Evolutionary conservation across 148 eudicot species (phyloP).

Genomic region (Limonium bicolor): DNA sequence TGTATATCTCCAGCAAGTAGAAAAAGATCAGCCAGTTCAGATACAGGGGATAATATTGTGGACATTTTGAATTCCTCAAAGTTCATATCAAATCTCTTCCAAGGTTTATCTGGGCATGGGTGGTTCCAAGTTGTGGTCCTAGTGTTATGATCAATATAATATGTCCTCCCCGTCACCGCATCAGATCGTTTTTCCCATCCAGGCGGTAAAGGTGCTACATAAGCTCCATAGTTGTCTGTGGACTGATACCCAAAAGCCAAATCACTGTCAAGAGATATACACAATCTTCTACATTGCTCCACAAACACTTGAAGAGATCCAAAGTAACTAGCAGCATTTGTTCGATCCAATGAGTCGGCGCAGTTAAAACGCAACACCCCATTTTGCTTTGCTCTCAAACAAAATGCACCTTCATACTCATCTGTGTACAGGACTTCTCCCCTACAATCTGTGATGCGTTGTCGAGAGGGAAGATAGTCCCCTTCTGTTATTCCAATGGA

Average conservation of each 20-base stretch:
- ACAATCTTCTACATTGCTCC: slow-evolving; percentile 90
- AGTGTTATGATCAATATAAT: slow-evolving; percentile 93
- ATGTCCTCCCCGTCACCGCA: slow-evolving; percentile 88
- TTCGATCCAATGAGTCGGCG: slow-evolving; percentile 95
- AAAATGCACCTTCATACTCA: slow-evolving; percentile 72
- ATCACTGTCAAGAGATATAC: slow-evolving; percentile 96
- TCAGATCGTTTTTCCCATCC: slow-evolving; percentile 99
- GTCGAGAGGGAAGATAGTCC: slow-evolving; percentile 80
- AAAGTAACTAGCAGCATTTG: slow-evolving; percentile 97
- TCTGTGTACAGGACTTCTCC: slow-evolving; percentile 70
- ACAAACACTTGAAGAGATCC: slow-evolving; percentile 88
- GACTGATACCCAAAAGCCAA: slow-evolving; percentile 53
- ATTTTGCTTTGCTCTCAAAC: slow-evolving; percentile 85
- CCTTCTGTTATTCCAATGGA: slow-evolving; percentile 84
- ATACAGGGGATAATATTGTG: slow-evolving; percentile 73
- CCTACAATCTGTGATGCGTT: slow-evolving; percentile 63
- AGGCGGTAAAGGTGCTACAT: slow-evolving; percentile 94
- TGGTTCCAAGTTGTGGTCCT: slow-evolving; percentile 97
- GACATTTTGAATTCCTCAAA: slow-evolving; percentile 95
- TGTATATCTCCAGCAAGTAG: slow-evolving; percentile 89
- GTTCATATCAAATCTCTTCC: slow-evolving; percentile 98
- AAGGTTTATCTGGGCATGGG: slow-evolving; percentile 98
- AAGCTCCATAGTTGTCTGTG: slow-evolving; percentile 49
- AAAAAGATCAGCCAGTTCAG: slow-evolving; percentile 80
- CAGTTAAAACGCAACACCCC: slow-evolving; percentile 94